A percentile compares a stretch with the other conserved stretches of the same genome.
Evolutionary conservation across 2,329 filamentous ascomycete species (phyloP).

Genomic region (Mycosphaerelloides madeirae): DNA sequence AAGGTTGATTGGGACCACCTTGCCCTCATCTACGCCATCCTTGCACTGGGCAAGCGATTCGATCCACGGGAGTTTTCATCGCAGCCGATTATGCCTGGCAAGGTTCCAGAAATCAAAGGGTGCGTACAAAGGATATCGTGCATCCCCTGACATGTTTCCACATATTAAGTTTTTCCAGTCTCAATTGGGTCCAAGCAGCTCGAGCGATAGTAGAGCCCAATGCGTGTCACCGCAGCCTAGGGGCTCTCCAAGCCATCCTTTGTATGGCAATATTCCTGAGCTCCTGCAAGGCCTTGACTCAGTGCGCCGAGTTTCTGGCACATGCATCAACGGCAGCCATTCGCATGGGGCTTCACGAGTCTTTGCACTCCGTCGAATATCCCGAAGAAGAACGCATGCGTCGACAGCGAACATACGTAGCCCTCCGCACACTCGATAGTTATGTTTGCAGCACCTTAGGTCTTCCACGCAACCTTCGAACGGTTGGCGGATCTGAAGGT

Average conservation of each 20-base stretch:
- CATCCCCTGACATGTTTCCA: constrained; percentile 14
- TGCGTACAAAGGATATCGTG: constrained; percentile 9
- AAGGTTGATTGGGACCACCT: constrained; percentile 14
- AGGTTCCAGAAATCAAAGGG: too few species aligned
- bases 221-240: constrained; percentile 12
- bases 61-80: constrained; percentile 2
- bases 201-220: not conserved
- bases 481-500: constrained; percentile 8
- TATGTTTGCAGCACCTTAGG: constrained; percentile 12
- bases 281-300: constrained; percentile 7
- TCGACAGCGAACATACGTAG: constrained; percentile 13
- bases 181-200: too few species aligned
- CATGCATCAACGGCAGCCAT: constrained; percentile 16
- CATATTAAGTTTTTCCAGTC: too few species aligned
- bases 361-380: constrained; percentile 1
- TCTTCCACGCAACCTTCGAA: constrained; percentile 5
- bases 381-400: constrained; percentile 11
- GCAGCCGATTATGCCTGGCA: not conserved
- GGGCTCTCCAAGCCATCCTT: constrained; percentile 13
- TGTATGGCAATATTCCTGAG: constrained; percentile 17
- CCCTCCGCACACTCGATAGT: constrained; percentile 10
- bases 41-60: constrained; percentile 16
- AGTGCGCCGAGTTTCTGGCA: not conserved
- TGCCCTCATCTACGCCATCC: constrained; percentile 11
- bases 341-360: constrained; percentile 17